phyloP scores from a whole-genome alignment of 1,284 basidiomycete species.

The Pseudozyma hubeiensis region DNA sequence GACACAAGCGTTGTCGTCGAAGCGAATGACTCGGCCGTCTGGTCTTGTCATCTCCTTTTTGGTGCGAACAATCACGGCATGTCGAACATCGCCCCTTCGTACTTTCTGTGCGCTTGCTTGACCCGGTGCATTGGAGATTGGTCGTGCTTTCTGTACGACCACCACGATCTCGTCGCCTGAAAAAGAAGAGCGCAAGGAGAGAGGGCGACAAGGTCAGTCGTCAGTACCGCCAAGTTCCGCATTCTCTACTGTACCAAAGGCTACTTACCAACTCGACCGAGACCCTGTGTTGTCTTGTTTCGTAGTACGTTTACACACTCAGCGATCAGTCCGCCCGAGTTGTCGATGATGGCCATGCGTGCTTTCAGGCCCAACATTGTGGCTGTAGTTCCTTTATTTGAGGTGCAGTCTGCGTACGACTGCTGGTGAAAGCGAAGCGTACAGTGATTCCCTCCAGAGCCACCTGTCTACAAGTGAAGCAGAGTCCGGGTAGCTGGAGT shows the following conservation, averaged over 20 bases:
- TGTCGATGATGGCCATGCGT: slow-evolving; percentile 84
- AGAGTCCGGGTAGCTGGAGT: no score
- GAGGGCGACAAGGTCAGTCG: slow-evolving; percentile 55
- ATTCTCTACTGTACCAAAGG: background rate
- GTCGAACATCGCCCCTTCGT: slow-evolving; percentile 88
- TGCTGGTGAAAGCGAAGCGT: no score
- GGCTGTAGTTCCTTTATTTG: background rate
- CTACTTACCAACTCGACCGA: slow-evolving; percentile 74
- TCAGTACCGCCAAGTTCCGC: background rate
- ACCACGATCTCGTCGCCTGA: slow-evolving; percentile 95
- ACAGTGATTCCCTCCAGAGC: no score
- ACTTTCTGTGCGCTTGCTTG: slow-evolving; percentile 75
- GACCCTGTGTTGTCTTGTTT: slow-evolving; percentile 85
- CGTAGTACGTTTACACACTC: slow-evolving; percentile 98
- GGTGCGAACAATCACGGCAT: slow-evolving; percentile 93
- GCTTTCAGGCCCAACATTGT: slow-evolving; percentile 68
- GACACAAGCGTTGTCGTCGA: slow-evolving; percentile 98
- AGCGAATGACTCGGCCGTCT: slow-evolving; percentile 87
- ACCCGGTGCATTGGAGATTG: slow-evolving; percentile 72
- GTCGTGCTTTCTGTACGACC: slow-evolving; percentile 91
- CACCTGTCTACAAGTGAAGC: no score
- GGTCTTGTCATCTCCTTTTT: slow-evolving; percentile 82
- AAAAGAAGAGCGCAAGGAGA: slow-evolving; percentile 73
- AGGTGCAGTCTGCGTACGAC: no score
- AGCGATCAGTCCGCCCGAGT: slow-evolving; percentile 93